Evolutionary conservation across 1,284 basidiomycete species (phyloP).

Genomic region (Nidula niveotomentosa): DNA sequence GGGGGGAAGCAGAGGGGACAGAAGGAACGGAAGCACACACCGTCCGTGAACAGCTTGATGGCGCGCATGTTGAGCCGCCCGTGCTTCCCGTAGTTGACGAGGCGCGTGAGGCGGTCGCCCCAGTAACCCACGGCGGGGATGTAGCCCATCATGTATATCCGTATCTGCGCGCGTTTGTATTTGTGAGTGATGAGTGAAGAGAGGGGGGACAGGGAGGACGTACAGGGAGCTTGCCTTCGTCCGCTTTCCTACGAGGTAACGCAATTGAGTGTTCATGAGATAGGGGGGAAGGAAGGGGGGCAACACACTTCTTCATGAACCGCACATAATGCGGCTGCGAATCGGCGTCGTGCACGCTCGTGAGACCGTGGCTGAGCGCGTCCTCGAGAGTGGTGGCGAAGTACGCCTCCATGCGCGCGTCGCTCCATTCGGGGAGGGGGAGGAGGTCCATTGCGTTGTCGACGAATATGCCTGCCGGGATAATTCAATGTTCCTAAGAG

Average conservation of each 20-base stretch:
- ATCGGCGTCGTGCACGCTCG: conserved; percentile 82
- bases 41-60: conserved; percentile 85
- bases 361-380: conserved; percentile 75
- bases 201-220: conserved; percentile 16
- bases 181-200: neutral
- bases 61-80: conserved; percentile 70
- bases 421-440: conserved; percentile 62
- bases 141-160: conserved; percentile 78
- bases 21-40: conserved; percentile 28
- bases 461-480: conserved; percentile 57
- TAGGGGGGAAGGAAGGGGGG: neutral
- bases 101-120: conserved; percentile 58
- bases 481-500: neutral
- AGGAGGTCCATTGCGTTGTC: conserved; percentile 76
- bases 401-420: conserved; percentile 55
- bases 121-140: conserved; percentile 62
- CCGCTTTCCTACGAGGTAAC: conserved; percentile 46
- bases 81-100: conserved; percentile 63
- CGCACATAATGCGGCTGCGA: conserved; percentile 51
- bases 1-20: neutral
- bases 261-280: neutral
- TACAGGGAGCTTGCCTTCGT: conserved; percentile 64
- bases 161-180: conserved; percentile 42
- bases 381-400: conserved; percentile 66
- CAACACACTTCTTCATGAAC: conserved; percentile 64